phyloP scores from a whole-genome alignment of 108 stramenopile genomes.

The Stephanodiscus minutulus region DNA sequence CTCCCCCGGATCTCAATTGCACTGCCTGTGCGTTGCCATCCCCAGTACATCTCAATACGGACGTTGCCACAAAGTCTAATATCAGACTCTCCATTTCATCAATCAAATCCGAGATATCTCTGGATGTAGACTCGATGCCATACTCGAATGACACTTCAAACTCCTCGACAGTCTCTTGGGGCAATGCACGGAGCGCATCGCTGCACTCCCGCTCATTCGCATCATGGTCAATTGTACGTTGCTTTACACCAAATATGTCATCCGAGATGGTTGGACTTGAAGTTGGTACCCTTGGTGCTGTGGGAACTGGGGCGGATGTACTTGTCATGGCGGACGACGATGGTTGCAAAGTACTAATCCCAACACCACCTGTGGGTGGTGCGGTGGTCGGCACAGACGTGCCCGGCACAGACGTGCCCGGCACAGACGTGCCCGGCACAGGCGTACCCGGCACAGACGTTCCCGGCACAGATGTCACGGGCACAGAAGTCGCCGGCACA shows the following conservation, averaged over 20 bases:
- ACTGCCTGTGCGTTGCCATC: background rate
- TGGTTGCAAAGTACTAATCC: no score
- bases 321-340: no score
- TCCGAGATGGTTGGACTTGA: background rate
- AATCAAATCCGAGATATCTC: slow-evolving; percentile 7
- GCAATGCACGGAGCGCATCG: slow-evolving; percentile 4
- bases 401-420: no score
- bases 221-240: background rate
- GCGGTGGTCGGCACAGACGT: no score
- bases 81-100: slow-evolving; percentile 33
- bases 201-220: slow-evolving; percentile 27
- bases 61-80: slow-evolving; percentile 37
- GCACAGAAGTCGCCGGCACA: no score
- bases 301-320: background rate
- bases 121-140: slow-evolving; percentile 38
- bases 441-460: no score
- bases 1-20: slow-evolving; percentile 12
- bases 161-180: slow-evolving; percentile 14
- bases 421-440: no score
- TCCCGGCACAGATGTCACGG: no score
- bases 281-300: background rate
- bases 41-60: slow-evolving; percentile 30
- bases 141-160: slow-evolving; percentile 36
- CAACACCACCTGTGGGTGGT: no score
- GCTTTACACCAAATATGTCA: background rate